Evolutionary conservation across 805 yeast genomes (phyloP), one percentile per base, ranked within the genome.

Genomic region (Brettanomyces anomalus): DNA sequence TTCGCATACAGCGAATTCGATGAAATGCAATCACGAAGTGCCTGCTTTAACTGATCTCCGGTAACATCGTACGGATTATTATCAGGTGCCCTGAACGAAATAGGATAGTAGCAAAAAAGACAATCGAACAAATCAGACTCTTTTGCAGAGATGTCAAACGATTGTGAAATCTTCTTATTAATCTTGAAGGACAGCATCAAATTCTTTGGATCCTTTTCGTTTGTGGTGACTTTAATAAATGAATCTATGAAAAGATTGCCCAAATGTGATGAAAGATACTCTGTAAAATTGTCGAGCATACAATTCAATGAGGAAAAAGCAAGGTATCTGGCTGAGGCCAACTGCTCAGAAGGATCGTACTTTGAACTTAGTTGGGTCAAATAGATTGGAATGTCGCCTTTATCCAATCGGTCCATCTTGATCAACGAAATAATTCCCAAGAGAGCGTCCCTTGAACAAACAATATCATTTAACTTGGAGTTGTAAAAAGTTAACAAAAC

Each of bases 181-280:
- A 87, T 54, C 4, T 66, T 58, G 52, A 90, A 85, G 2, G 95
- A 83, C 2, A 74, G 47, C 52, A 93, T 57, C 48, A 93, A 67
- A 61, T 94, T 93, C 46, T 84, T 72, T 3, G 99, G 99, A 61
- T 93, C 98, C 53, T 93, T 94, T 56, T 93, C 99, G 33, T 95
- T 95, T 14, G 77, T 68, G 3, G 95, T 85, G 24, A 87, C 56
- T 44, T 78, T 77, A 31, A 85, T 56, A 49, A 83, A 89, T 0
- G 82, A 60, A 33, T 71, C 59, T 30, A 85, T 68, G 41, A 71
- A 77, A 3, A 58, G 50, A 28, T 72, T 74, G 20, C 64, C 64
- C 19, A 61, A 46, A 7, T 56, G 43, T 3, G 40, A 45, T 17
- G 53, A 44, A 24, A 46, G 40, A 19, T 48, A 56, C 7, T 52